Evolutionary conservation across 1,284 basidiomycete genomes (phyloP).

Genomic region (Pseudozyma sp.): DNA sequence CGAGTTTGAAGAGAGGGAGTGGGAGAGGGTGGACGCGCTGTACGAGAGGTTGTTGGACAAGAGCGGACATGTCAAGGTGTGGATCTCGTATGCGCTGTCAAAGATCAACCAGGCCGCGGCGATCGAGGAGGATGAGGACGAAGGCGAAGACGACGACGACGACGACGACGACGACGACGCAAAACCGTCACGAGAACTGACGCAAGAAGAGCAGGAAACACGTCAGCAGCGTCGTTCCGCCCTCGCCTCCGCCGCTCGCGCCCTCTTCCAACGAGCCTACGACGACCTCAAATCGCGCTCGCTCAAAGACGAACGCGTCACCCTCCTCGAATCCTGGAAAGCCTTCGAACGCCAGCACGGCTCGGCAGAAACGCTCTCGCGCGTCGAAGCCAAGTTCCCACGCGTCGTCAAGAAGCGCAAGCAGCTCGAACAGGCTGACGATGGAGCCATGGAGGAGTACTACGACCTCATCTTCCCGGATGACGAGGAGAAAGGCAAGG

Average conservation of each 20-base stretch:
- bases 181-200: constrained; percentile 36
- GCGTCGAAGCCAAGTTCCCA: constrained; percentile 89
- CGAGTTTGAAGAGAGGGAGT: constrained; percentile 92
- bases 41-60: constrained; percentile 88
- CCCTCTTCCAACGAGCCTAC: constrained; percentile 86
- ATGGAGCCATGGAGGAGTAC: constrained; percentile 64
- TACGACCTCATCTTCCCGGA: constrained; percentile 68
- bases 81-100: constrained; percentile 70
- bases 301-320: constrained; percentile 90
- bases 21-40: constrained; percentile 82
- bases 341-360: constrained; percentile 85
- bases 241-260: constrained; percentile 77
- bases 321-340: constrained; percentile 92
- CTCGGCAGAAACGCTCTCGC: constrained; percentile 72
- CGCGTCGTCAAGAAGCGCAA: constrained; percentile 80
- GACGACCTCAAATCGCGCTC: constrained; percentile 82
- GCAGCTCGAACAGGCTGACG: constrained; percentile 18
- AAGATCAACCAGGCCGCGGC: constrained; percentile 73
- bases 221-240: constrained; percentile 72
- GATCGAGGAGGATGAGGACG: constrained; percentile 77
- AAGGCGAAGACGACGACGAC: constrained; percentile 72
- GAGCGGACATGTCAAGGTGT: constrained; percentile 89
- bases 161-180: constrained; percentile 70
- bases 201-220: constrained; percentile 36
- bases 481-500: constrained; percentile 63